Base-by-base conservation (phyloP, 192 early-diverging fungal species). In the Neocallimastix lanati region DNA sequence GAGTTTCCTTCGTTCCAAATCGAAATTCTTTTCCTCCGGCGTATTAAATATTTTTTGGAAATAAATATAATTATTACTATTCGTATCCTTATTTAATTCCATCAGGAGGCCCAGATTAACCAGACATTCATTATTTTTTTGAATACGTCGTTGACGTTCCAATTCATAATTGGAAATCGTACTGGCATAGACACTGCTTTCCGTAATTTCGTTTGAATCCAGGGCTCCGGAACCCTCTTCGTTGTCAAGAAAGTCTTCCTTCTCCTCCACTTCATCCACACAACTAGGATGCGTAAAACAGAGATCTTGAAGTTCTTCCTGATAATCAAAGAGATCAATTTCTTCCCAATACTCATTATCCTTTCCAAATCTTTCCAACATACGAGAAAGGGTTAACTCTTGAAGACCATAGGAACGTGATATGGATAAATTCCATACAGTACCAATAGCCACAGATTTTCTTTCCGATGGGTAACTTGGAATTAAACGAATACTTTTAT, bases 391-490 rank as follows among this genome's bases (percentile, higher is more conserved):
- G 77, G 92, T 93, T 27, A 94, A 85, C 14, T 89, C 86, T 11
- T 89, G 86, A 81, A 95, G 92, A 5, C 84, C 67, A 80, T 89
- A 85, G 25, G 86, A 84, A 25, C 81, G 80, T 29, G 91, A 90
- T 2, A 91, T 90, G 67, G 87, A 88, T 81, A 97, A 95, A 1
- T 92, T 90, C 94, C 95, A 96, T 4, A 93, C 93, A 12, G 94
- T 95, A 28, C 95, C 95, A 93, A 96, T 95, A 2, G 95, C 93
- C 12, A 95, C 92, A 83, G 92, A 92, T 33, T 93, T 92, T 58
- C 93, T 88, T 77, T 91, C 91, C n/a, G 95, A 93, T 0, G 93
- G 93, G 76, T 90, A 92, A 28, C 81, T 81, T 29, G 94, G 94
- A 18, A 95, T 90, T 18, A 85, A 88, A 25, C 93, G 85, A 38